Conservation (phyloP, 1,139 yeast genomes). For the Candida albicans region DNA sequence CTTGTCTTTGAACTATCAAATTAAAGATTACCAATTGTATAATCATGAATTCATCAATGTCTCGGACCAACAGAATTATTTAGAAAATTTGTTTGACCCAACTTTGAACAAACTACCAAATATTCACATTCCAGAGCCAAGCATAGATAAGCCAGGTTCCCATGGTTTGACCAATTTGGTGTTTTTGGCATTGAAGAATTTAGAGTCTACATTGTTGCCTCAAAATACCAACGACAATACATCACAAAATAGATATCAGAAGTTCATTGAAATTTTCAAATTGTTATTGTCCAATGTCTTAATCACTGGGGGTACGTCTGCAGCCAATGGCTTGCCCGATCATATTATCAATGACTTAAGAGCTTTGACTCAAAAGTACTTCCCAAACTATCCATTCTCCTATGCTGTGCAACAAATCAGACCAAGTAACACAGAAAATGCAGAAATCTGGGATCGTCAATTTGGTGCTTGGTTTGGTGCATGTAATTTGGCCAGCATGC, state of each 20-base stretch:
- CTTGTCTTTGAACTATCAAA: conserved; percentile 17
- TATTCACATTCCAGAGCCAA: conserved; percentile 36
- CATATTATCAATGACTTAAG: conserved; percentile 60
- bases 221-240: conserved; percentile 19
- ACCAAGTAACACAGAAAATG: conserved; percentile 20
- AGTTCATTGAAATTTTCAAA: conserved; percentile 44
- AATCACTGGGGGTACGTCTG: conserved; percentile 65
- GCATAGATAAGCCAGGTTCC: conserved; percentile 39
- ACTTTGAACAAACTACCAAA: conserved; percentile 35
- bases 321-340: conserved; percentile 60
- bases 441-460: conserved; percentile 52
- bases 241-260: conserved; percentile 30
- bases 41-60: conserved; percentile 40
- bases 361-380: conserved; percentile 42
- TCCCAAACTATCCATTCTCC: conserved; percentile 48
- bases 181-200: conserved; percentile 36
- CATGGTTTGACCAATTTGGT: conserved; percentile 45
- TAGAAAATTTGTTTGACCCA: conserved; percentile 61
- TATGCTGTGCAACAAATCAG: conserved; percentile 21
- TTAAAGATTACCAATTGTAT: conserved; percentile 50
- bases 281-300: conserved; percentile 57
- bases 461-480: conserved; percentile 70
- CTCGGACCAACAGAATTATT: conserved; percentile 40
- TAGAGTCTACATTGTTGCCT: conserved; percentile 34
- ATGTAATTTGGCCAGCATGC: conserved; percentile 56